Evolutionary conservation across 805 yeast species (phyloP), one percentile per base, ranked within the genome.

Genomic region (Kodamaea jinghongensis): DNA sequence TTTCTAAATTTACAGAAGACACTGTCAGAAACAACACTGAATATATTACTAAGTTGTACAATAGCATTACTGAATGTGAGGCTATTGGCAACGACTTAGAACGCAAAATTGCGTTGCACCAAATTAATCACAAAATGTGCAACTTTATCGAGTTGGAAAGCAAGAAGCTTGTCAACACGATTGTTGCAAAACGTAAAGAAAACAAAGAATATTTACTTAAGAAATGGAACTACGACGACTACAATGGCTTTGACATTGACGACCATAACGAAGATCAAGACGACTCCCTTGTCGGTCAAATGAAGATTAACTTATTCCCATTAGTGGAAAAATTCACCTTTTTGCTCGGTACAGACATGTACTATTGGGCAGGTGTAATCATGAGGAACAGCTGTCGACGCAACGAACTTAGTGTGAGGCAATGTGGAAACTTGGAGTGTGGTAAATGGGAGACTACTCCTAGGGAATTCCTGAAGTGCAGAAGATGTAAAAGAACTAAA

Each of bases 281-380:
- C 40, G 65, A 63, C 33, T 63, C 73, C 1, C 57, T 68, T 32
- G 61, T 68, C 17, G 76, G 78, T 16, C 73, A 69, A 46, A 70
- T 71, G 40, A 61, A 64, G 39, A 63, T 81, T 20, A 88, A 91
- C 57, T 65, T 91, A 17, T 91, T 93, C 65, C 96, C 96, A 7
- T 64, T 91, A 49, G 97, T 91, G 28, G 99, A 91, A 60, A 81
- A 86, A 59, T 91, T 87, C 58, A 91, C 98, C 0, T 70, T 75
- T 38, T 65, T 71, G 34, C 78, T 83, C 49, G 79, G 87, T 3
- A 77, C 82, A 31, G 96, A 90, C 50, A 79, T 89, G 71, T 83
- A 85, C 50, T 89, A 90, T 61, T 91, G 99, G 99, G 87, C 97
- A 2, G 93, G 96, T 3, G 96, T 91, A n/a, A 88, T 90, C 28